Conservation (phyloP, 768 basidiomycete genomes). For the Trichaptum fuscoviolaceum region DNA sequence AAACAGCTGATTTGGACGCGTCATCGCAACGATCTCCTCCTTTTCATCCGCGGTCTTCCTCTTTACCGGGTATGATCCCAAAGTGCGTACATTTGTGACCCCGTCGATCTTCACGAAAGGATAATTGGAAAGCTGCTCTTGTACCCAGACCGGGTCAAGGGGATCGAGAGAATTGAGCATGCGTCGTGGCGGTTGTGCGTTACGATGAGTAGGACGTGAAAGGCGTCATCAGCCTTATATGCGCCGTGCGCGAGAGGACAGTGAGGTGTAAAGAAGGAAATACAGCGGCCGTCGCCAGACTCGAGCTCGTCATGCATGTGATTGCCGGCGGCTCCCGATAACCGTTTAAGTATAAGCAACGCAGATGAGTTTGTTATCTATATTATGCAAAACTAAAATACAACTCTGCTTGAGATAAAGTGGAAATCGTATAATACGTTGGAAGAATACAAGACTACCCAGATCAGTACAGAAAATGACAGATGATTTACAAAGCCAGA, state of each 20-base stretch:
- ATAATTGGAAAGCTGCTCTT: slow-evolving; percentile 55
- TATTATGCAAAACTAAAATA: neutral
- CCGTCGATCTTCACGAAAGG: slow-evolving; percentile 71
- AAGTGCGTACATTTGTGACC: slow-evolving; percentile 70
- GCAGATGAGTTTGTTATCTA: neutral
- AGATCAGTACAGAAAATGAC: neutral
- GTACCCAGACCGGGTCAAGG: slow-evolving; percentile 61
- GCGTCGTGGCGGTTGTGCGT: neutral
- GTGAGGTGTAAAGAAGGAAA: slow-evolving; percentile 1
- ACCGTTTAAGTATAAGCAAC: neutral
- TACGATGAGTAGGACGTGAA: neutral
- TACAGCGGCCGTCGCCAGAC: neutral
- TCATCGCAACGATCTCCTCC: slow-evolving; percentile 29
- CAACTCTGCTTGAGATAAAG: neutral
- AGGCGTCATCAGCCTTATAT: slow-evolving; percentile 1
- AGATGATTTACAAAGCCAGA: neutral
- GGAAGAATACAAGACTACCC: neutral
- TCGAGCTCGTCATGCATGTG: neutral
- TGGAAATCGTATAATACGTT: neutral
- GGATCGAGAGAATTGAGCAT: slow-evolving; percentile 38
- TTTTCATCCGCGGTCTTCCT: slow-evolving; percentile 37
- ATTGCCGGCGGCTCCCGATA: neutral
- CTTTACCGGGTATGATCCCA: slow-evolving; percentile 48
- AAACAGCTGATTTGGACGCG: slow-evolving; percentile 51
- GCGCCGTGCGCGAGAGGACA: neutral